phyloP scores from a whole-genome alignment of 805 yeast genomes.

The Candida chauliodis region DNA sequence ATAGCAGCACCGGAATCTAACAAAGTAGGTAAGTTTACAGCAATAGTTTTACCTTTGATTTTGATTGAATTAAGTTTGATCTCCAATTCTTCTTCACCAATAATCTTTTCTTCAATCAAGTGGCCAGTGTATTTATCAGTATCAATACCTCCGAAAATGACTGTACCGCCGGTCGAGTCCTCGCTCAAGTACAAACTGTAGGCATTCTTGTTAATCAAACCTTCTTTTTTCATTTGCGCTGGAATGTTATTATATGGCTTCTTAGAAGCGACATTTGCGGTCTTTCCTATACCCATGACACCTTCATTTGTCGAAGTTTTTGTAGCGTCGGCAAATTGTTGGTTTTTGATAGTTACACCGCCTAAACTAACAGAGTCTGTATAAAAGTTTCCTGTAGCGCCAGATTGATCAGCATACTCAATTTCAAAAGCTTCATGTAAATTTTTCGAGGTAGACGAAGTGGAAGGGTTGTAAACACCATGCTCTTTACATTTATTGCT shows the following conservation, averaged over 20 bases:
- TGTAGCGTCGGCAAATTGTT: slow-evolving; percentile 14
- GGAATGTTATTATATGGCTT: slow-evolving; percentile 33
- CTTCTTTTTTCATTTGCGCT: slow-evolving; percentile 25
- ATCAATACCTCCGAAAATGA: slow-evolving; percentile 35
- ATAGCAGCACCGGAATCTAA: slow-evolving; percentile 36
- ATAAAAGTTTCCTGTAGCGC: slow-evolving; percentile 14
- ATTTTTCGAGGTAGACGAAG: slow-evolving; percentile 8
- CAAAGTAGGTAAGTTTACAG: slow-evolving; percentile 19
- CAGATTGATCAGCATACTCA: slow-evolving; percentile 12
- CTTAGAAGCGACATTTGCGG: slow-evolving; percentile 57
- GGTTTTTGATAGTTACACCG: slow-evolving; percentile 11
- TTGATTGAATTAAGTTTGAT: slow-evolving; percentile 43
- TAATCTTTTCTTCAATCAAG: slow-evolving; percentile 10
- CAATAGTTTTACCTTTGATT: slow-evolving; percentile 15
- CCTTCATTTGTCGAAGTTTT: slow-evolving; percentile 59
- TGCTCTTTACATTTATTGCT: slow-evolving; percentile 5
- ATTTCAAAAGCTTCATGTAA: slow-evolving; percentile 9
- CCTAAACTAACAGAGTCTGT: slow-evolving; percentile 13
- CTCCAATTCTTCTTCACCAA: slow-evolving; percentile 23
- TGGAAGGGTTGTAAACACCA: slow-evolving; percentile 14
- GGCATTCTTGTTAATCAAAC: slow-evolving; percentile 30
- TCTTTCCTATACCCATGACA: slow-evolving; percentile 70
- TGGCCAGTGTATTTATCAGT: slow-evolving; percentile 23
- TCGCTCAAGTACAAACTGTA: slow-evolving; percentile 36
- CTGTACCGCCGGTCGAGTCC: slow-evolving; percentile 18